These are phyloP conservation scores for Oenanthe javanica DNA, from an alignment of 140 eudicot species.

Conservation along the genomic window DNA sequence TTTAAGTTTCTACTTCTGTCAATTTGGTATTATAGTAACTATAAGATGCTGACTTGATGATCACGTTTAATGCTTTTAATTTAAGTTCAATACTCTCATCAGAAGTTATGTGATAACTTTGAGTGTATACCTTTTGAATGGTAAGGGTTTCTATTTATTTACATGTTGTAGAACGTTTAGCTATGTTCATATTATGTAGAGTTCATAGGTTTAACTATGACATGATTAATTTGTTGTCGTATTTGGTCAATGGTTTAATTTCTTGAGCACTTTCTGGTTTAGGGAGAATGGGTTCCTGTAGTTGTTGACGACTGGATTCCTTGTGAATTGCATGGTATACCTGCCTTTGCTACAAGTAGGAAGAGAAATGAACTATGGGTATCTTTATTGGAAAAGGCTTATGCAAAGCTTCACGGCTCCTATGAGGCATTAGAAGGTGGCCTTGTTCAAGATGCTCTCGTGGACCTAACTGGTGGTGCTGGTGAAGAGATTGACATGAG, in stretches of 20 bases:
- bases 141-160: background rate
- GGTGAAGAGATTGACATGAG: slow-evolving; percentile 99
- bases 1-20: background rate
- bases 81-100: background rate
- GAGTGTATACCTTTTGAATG: background rate
- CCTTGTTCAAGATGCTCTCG: slow-evolving; percentile 98
- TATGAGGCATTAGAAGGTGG: slow-evolving; percentile 99
- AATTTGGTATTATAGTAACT: background rate
- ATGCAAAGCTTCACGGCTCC: slow-evolving; percentile 97
- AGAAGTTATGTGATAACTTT: background rate
- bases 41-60: background rate
- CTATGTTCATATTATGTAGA: background rate
- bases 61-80: background rate
- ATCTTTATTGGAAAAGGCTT: slow-evolving; percentile 86
- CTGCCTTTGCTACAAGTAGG: slow-evolving; percentile 95
- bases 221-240: background rate
- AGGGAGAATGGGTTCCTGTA: slow-evolving; percentile 99
- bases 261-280: slow-evolving; percentile 1
- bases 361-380: slow-evolving; percentile 95
- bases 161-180: background rate
- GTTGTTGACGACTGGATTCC: slow-evolving; percentile 99
- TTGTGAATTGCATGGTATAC: slow-evolving; percentile 93
- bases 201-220: background rate
- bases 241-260: background rate
- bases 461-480: slow-evolving; percentile 99